These are phyloP conservation scores for Kluyveromyces marxianus DNA, from an alignment of 1,139 yeast genomes.

Conservation along the genomic window DNA sequence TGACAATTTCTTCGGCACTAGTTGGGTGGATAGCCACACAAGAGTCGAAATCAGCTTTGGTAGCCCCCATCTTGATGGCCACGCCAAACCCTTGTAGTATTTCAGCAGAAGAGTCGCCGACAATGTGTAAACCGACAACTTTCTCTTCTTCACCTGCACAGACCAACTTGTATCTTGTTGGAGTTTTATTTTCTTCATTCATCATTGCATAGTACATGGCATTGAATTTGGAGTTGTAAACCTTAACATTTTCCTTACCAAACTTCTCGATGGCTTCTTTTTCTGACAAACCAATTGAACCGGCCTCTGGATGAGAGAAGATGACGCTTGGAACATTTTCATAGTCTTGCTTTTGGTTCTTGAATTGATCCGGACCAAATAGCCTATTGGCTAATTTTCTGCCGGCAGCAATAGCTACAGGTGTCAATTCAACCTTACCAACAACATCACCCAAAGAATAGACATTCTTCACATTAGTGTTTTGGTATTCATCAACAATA, in stretches of 20 bases:
- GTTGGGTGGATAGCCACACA: conserved; percentile 99
- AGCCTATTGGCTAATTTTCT: conserved; percentile 85
- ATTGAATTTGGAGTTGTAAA: conserved; percentile 74
- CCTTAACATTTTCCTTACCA: conserved; percentile 74
- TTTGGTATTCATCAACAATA: conserved; percentile 80
- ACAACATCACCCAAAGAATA: conserved; percentile 90
- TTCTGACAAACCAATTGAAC: conserved; percentile 82
- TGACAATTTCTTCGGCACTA: conserved; percentile 93
- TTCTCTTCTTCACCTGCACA: conserved; percentile 78
- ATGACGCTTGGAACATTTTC: conserved; percentile 82
- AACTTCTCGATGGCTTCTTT: conserved; percentile 65
- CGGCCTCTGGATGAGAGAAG: conserved; percentile 96
- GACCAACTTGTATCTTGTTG: conserved; percentile 79
- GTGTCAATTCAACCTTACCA: conserved; percentile 88
- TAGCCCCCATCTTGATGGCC: conserved; percentile 96
- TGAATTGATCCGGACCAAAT: conserved; percentile 69
- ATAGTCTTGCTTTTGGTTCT: conserved; percentile 71
- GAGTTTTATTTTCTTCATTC: conserved; percentile 58
- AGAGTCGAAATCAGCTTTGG: conserved; percentile 87
- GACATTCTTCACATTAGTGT: conserved; percentile 62
- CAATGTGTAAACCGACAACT: conserved; percentile 89
- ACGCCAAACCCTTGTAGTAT: conserved; percentile 97
- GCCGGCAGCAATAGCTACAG: conserved; percentile 98
- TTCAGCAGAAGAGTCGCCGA: conserved; percentile 87
- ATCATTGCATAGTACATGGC: conserved; percentile 92